A percentile compares a stretch with the other conserved stretches of the same genome.
Conservation (phyloP, 768 basidiomycete species). For the Mycena alexandri region DNA sequence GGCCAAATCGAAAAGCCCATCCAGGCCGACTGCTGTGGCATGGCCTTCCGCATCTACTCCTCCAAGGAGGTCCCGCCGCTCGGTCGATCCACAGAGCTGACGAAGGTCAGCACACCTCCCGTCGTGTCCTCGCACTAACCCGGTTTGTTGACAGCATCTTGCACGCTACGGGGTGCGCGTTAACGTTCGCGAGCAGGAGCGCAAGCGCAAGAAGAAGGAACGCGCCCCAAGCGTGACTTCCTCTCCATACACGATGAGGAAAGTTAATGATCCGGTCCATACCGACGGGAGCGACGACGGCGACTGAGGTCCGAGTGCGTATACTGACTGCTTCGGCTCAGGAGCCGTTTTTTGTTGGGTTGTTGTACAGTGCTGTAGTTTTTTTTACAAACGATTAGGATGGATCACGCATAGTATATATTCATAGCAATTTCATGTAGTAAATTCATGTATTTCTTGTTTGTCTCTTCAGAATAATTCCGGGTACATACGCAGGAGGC, state of each 20-base stretch:
- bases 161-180: constrained; percentile 70
- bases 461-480: not conserved
- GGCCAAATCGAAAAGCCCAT: constrained; percentile 45
- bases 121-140: not conserved
- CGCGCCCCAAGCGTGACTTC: constrained; percentile 5
- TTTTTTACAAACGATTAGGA: constrained; percentile 5
- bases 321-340: not conserved
- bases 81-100: constrained; percentile 56
- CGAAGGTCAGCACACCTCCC: constrained; percentile 49
- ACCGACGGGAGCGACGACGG: constrained; percentile 33
- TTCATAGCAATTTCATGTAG: constrained; percentile 6
- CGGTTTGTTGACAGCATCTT: constrained; percentile 52
- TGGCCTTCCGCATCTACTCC: constrained; percentile 57
- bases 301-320: constrained; percentile 6
- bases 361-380: too few relatives aligned
- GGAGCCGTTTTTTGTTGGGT: not conserved
- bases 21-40: constrained; percentile 58
- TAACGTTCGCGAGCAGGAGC: constrained; percentile 70
- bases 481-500: not conserved
- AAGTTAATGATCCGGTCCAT: not conserved
- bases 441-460: constrained; percentile 17
- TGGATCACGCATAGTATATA: constrained; percentile 6
- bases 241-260: constrained; percentile 29
- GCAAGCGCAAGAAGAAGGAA: constrained; percentile 61
- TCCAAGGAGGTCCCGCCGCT: constrained; percentile 63